phyloP scores from a whole-genome alignment of 345 rosid species.

The Psidium friedrichsthalianum region DNA sequence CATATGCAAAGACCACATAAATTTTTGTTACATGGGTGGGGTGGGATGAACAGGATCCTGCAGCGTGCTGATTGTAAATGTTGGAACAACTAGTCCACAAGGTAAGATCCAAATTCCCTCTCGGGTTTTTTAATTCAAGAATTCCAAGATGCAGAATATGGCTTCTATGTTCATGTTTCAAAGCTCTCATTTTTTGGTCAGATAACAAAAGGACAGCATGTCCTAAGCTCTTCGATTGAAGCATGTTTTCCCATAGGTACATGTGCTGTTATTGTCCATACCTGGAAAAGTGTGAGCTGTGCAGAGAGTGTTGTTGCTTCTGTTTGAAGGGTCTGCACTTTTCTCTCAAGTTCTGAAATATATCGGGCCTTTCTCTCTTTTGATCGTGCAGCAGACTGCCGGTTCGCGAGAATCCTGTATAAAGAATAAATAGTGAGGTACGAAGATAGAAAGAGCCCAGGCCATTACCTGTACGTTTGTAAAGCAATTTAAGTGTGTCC shows the following conservation, averaged over 20 bases:
- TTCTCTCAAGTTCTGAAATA: conserved; percentile 68
- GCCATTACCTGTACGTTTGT: neutral
- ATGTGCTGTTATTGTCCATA: conserved; percentile 4
- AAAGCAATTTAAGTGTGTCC: neutral
- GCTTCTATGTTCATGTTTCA: neutral
- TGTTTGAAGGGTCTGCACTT: conserved; percentile 78
- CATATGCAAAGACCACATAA: neutral
- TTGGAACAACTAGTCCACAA: neutral
- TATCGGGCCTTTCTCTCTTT: conserved; percentile 78
- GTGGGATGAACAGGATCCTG: neutral
- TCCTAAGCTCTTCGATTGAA: neutral
- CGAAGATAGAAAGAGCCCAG: neutral
- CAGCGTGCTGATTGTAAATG: neutral
- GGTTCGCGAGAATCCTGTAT: conserved; percentile 77
- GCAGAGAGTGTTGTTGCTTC: conserved; percentile 80
- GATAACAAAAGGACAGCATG: neutral
- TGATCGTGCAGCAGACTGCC: conserved; percentile 80
- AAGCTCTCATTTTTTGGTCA: neutral
- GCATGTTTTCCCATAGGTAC: neutral
- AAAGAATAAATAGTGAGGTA: neutral
- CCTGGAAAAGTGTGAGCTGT: conserved; percentile 73
- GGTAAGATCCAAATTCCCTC: neutral
- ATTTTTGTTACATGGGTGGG: neutral
- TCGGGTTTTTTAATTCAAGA: neutral
- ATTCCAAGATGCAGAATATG: neutral